Percentiles rank a stretch among this genome's conserved stretches.
phyloP scores from a whole-genome alignment of 2,329 filamentous ascomycete species.

The Aureobasidium melanogenum region DNA sequence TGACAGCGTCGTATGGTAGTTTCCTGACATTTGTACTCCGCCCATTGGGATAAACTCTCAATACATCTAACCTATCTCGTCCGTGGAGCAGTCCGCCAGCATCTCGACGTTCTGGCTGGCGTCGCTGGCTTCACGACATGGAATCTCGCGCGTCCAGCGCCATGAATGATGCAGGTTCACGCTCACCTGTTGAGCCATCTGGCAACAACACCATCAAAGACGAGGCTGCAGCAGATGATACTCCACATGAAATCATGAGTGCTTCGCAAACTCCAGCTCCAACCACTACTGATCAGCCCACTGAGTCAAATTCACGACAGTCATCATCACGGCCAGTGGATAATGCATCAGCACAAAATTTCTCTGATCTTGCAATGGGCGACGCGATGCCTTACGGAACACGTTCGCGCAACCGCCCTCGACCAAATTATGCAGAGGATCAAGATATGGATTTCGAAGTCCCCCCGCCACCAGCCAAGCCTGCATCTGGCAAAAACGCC shows the following conservation, averaged over 20 bases:
- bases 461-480: slow-evolving; percentile 46
- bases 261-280: slow-evolving; percentile 7
- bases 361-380: slow-evolving; percentile 19
- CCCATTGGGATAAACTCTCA: neutral
- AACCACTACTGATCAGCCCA: neutral
- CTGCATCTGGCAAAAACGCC: slow-evolving; percentile 28
- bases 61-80: neutral
- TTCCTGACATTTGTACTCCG: neutral
- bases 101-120: neutral
- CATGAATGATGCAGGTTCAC: slow-evolving; percentile 6
- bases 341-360: neutral
- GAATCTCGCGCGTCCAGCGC: slow-evolving; percentile 6
- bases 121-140: slow-evolving; percentile 1
- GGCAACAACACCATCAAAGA: neutral
- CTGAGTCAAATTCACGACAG: slow-evolving; percentile 1
- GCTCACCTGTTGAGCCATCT: neutral
- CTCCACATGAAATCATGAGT: slow-evolving; percentile 6
- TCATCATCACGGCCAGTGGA: slow-evolving; percentile 7
- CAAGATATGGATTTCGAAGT: slow-evolving; percentile 83
- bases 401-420: slow-evolving; percentile 80
- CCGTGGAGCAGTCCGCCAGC: neutral
- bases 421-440: slow-evolving; percentile 84
- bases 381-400: slow-evolving; percentile 72
- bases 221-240: neutral
- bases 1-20: neutral